A percentile compares a stretch with the other conserved stretches of the same genome.
These are phyloP conservation scores for Thoreauomyces humboldtii DNA, from an alignment of 192 early-diverging fungal genomes.

Conservation along the genomic window DNA sequence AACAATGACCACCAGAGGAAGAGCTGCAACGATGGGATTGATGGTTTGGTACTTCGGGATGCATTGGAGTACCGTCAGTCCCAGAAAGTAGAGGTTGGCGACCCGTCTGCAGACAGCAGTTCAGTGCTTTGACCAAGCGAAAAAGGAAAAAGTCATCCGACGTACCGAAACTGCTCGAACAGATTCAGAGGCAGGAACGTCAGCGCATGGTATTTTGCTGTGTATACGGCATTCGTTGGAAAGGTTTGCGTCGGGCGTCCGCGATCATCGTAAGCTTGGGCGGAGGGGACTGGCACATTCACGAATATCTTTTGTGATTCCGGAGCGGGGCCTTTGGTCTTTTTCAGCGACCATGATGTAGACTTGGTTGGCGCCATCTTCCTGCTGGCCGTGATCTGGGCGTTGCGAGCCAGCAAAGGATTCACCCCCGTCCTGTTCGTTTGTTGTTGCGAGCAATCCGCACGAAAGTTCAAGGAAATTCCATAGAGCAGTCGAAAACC, in stretches of 20 bases:
- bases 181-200: conserved; percentile 89
- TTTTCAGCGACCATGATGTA: neutral
- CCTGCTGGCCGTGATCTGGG: too few relatives aligned
- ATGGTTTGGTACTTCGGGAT: conserved; percentile 78
- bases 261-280: neutral
- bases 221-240: conserved; percentile 76
- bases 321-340: too few relatives aligned
- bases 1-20: conserved; percentile 81
- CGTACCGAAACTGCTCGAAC: conserved; percentile 87
- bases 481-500: too few relatives aligned
- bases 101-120: conserved; percentile 40
- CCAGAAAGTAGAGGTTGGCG: conserved; percentile 80
- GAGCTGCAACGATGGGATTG: conserved; percentile 73
- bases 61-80: conserved; percentile 76
- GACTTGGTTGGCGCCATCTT: too few relatives aligned
- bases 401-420: too few relatives aligned
- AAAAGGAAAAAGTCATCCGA: conserved; percentile 33
- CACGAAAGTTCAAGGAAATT: too few relatives aligned
- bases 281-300: conserved; percentile 21
- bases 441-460: too few relatives aligned
- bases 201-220: conserved; percentile 86
- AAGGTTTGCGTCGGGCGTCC: conserved; percentile 42
- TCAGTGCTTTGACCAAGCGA: too few relatives aligned
- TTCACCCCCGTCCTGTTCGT: too few relatives aligned
- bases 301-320: conserved; percentile 17